Base-by-base conservation (phyloP, 2,329 filamentous ascomycete genomes). In the Ascochyta clinopodiicola region DNA sequence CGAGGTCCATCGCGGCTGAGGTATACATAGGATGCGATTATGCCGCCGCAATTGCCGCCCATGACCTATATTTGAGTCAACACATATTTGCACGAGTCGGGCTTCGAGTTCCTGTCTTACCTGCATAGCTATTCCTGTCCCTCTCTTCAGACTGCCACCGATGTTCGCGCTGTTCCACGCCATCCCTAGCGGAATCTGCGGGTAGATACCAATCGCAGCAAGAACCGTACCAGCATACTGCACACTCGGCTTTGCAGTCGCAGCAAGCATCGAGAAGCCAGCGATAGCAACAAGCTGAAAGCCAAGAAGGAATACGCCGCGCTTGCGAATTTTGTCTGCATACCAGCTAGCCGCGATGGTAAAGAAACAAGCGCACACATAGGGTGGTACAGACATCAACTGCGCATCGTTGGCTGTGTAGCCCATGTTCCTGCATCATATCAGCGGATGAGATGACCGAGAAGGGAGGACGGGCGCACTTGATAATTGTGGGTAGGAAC, bases 11-110 rank as follows among this genome's bases (percentile, higher is more conserved):
- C 77, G 25, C 75, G 73, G 21, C 73, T 53, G 6, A 79, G 68
- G 59, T 81, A 85, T 13, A 84, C 76, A 58, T 81, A 83, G 4
- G 78, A 75, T 1, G 81, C 77, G 45, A 85, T 82, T n/a, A 96
- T 85, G 27, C 92, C 92, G 69, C 95, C 95, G 44, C 96, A 81
- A 22, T 78, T 77, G 4, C 80, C 80, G 19, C 81, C 79, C 56
- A 81, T 82, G 35, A 83, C 79, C 51, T 55, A 27, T 13, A 7
- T 8, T 24, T 6, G 8, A 13, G 35, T 55, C 22, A 49, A n/a
- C 13, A 10, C n/a, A 38, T 19, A 4, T 27, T 9, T 12, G 36
- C 35, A 19, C 34, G n/a, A 36, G 17, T 21, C 21, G 4, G 2
- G 3, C 17, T n/a, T 22, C 10, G 29, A 15, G 19, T 12, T 2